Evolutionary conservation across 495 filamentous ascomycete genomes (phyloP).

Genomic region (Hyaloscypha hepaticicola): DNA sequence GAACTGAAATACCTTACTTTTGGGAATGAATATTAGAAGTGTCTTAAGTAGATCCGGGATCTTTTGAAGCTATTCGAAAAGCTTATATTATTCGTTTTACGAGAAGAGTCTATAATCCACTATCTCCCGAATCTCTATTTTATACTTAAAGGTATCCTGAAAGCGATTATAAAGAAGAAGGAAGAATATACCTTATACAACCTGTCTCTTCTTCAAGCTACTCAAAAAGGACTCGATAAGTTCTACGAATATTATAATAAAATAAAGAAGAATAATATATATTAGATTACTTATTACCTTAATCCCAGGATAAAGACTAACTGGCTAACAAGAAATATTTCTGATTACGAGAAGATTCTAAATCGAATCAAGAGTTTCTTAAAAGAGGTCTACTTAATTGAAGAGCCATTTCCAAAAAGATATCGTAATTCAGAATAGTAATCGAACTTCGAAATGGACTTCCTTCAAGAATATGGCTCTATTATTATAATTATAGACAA

Average conservation of each 20-base stretch:
- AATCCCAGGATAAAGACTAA: slow-evolving; percentile 9
- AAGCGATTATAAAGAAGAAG: background rate
- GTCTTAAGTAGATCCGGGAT: background rate
- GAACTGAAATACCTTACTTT: background rate
- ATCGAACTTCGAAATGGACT: background rate
- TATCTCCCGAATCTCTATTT: background rate
- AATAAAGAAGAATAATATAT: slow-evolving; percentile 10
- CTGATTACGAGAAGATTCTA: slow-evolving; percentile 3
- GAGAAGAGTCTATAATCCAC: background rate
- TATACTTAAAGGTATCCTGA: background rate
- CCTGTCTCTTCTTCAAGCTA: background rate
- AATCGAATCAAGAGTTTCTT: background rate
- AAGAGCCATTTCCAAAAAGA: background rate
- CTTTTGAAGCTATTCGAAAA: background rate
- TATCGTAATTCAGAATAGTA: background rate
- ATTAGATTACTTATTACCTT: background rate
- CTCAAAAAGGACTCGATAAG: background rate
- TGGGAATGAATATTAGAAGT: background rate
- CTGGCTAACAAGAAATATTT: slow-evolving; percentile 1
- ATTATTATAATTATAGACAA: background rate
- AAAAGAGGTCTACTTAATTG: background rate
- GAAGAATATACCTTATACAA: background rate
- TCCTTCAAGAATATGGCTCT: background rate
- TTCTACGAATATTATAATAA: background rate
- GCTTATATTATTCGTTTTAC: background rate